Percentiles rank a stretch among this genome's conserved stretches.
phyloP scores from a whole-genome alignment of 2,329 filamentous ascomycete genomes.

The Gyromitra esculenta region DNA sequence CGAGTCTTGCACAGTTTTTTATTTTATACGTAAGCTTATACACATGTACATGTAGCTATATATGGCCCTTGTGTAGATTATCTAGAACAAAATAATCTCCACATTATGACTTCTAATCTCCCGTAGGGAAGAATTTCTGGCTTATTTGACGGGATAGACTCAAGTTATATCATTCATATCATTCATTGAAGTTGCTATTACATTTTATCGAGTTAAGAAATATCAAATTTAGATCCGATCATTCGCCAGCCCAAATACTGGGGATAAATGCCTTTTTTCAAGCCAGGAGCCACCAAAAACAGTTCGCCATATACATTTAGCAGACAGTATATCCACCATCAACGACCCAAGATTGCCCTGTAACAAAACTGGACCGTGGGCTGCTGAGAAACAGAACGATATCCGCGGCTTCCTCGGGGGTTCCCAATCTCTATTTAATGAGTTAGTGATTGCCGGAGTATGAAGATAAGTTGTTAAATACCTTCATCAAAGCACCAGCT shows the following conservation, averaged over 20 bases:
- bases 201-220: neutral
- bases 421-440: neutral
- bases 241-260: neutral
- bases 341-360: constrained; percentile 5
- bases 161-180: too few relatives aligned
- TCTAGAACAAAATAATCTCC: neutral
- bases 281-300: neutral
- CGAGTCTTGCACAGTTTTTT: neutral
- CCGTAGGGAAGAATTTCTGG: too few relatives aligned
- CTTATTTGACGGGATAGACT: too few relatives aligned
- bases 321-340: constrained; percentile 1
- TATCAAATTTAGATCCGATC: too few relatives aligned
- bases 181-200: too few relatives aligned
- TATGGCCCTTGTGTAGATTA: neutral
- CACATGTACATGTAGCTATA: neutral
- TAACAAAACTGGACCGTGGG: constrained; percentile 8
- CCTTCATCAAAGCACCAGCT: neutral
- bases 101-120: neutral
- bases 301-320: neutral
- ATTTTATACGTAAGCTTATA: neutral
- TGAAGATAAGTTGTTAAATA: neutral
- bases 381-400: constrained; percentile 1
- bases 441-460: neutral
- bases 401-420: neutral
- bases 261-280: too few relatives aligned